phyloP scores from a whole-genome alignment of 2,329 filamentous ascomycete species.

The Calonectria multiphialidica region DNA sequence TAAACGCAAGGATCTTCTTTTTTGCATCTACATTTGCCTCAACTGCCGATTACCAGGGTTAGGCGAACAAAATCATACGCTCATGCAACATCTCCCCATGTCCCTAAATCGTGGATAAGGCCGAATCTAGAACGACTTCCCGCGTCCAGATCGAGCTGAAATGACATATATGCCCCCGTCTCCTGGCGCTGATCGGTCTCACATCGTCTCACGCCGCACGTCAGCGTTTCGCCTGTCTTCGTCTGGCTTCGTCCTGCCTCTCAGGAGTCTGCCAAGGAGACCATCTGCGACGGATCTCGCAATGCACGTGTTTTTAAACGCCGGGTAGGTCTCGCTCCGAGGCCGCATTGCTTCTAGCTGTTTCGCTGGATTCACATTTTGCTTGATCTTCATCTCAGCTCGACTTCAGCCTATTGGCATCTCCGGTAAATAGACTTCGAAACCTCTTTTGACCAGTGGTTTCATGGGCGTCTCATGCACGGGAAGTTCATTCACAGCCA shows the following conservation, averaged over 20 bases:
- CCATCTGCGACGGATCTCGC: slow-evolving; percentile 9
- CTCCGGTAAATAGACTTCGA: background rate
- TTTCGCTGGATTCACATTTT: slow-evolving; percentile 2
- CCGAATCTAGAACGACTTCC: background rate
- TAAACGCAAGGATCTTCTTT: background rate
- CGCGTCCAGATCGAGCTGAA: background rate
- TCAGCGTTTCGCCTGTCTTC: background rate
- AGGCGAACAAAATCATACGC: background rate
- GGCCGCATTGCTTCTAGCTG: slow-evolving; percentile 15
- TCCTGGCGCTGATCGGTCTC: slow-evolving; percentile 7
- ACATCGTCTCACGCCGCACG: background rate
- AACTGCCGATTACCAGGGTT: background rate
- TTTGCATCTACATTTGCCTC: background rate
- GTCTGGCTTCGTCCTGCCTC: background rate
- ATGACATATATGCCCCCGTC: background rate
- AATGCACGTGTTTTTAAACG: slow-evolving; percentile 1
- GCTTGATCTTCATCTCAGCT: slow-evolving; percentile 12
- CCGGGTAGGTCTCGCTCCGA: slow-evolving; percentile 21
- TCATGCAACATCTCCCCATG: slow-evolving; percentile 6
- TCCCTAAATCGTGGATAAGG: background rate
- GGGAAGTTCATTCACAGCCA: background rate
- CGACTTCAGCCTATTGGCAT: slow-evolving; percentile 5
- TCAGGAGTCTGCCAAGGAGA: background rate
- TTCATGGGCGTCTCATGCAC: slow-evolving; percentile 23
- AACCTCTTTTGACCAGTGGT: background rate